Base-by-base conservation (phyloP, 2,329 filamentous ascomycete species). In the Talaromyces marneffei region DNA sequence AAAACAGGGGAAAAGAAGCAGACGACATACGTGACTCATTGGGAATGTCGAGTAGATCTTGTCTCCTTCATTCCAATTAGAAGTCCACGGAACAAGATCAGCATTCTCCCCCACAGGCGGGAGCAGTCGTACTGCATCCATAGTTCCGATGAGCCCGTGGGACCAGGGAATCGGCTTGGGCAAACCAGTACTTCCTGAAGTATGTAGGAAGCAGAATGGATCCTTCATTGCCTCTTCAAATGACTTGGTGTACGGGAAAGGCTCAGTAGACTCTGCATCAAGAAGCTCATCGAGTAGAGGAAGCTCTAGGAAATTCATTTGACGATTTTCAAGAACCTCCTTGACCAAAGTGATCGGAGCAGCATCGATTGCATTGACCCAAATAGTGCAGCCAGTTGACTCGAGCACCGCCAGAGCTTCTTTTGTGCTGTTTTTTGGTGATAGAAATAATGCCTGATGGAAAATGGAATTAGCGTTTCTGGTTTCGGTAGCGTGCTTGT, bases 161-260 rank as follows among this genome's bases (percentile, higher is more conserved):
- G 59, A 69, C 64, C 70, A 74, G 9, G 68, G 59, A 3, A 77
- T 69, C 2, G 73, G 73, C 56, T 75, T 75, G 5, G 74, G 75
- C 7, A 73, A 50, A 2, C 74, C 74, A 2, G 72, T 76, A 1
- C 71, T 70, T 1, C 72, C 73, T 44, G 72, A 72, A 0, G 73
- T 74, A 65, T 76, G 73, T 12, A 75, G 53, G 10, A 75, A 66
- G 25, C 75, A 65, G 40, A 70, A 70, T 1, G 74, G 71, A 40
- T 76, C 69, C 37, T 69, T 63, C 46, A 68, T 68, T 2, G 72
- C 73, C 59, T 76, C 71, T 3, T 72, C 71, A 33, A 69, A 77
- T 12, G 67, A 62, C 58, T 69, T 69, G 3, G 59, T 63, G 57
- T 70, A 69, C 1, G 63, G 54, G 35, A 64, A 67, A 18, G 59